phyloP scores from a whole-genome alignment of 2,329 filamentous ascomycete species.

The Plenodomus tracheiphilus region DNA sequence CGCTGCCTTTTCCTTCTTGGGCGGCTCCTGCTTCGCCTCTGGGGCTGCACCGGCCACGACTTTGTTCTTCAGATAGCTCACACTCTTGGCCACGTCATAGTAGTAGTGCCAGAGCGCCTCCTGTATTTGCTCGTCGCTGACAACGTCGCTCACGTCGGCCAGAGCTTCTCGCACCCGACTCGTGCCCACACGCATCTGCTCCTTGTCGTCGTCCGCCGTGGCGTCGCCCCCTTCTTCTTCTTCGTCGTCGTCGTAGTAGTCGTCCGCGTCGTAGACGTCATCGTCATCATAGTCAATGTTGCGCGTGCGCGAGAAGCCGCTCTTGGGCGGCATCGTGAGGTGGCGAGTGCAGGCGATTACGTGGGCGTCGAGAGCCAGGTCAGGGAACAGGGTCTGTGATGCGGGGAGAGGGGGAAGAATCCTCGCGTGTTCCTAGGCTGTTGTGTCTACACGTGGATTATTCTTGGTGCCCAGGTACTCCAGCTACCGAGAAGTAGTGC shows the following conservation, averaged over 20 bases:
- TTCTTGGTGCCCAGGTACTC: too few species aligned
- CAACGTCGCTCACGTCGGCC: conserved; percentile 59
- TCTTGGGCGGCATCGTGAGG: conserved; percentile 40
- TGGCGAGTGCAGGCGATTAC: too few species aligned
- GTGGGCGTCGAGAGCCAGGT: too few species aligned
- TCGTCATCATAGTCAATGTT: conserved; percentile 55
- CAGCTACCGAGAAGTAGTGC: too few species aligned
- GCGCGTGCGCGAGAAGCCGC: conserved; percentile 49
- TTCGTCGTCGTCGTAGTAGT: conserved; percentile 46
- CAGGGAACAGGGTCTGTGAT: too few species aligned
- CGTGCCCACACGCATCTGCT: conserved; percentile 67
- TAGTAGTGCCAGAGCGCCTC: conserved; percentile 96
- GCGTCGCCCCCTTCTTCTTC: conserved; percentile 23
- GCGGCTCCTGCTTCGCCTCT: conserved; percentile 28
- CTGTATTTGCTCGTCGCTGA: conserved; percentile 75
- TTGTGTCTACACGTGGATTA: too few species aligned
- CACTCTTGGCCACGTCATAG: conserved; percentile 85
- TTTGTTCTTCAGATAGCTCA: conserved; percentile 74
- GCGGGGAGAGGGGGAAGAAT: too few species aligned
- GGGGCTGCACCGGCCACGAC: conserved; percentile 1
- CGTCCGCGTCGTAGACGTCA: conserved; percentile 58
- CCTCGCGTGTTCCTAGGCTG: too few species aligned
- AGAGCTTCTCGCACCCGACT: conserved; percentile 67
- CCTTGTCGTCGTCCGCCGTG: conserved; percentile 40
- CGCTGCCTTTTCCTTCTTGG: conserved; percentile 48